Base-by-base conservation (phyloP, 768 basidiomycete species). In the Leccinum rimulosum region DNA sequence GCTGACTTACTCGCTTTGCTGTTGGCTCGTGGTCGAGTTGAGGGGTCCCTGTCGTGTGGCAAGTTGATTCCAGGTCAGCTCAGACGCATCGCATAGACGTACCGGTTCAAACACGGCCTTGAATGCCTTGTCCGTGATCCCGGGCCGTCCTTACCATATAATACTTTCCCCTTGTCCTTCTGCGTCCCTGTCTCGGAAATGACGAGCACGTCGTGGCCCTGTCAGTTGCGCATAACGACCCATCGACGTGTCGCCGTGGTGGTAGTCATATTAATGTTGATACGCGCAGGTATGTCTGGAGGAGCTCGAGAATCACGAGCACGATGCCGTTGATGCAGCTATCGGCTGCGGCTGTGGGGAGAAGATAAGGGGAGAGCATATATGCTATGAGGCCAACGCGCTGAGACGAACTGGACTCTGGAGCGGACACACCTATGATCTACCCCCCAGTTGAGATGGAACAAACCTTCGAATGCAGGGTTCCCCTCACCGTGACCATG, bases 181-280 rank as follows among this genome's bases (percentile, higher is more conserved):
- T 95, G 85, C 2, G 89, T 89, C 19, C 89, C 88, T 0, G 89
- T 89, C 2, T 87, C 88, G 0, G 90, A 89, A 69, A 89, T 84
- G 59, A 96, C 51, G 90, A 93, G 68, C 87, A 91, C 3, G 96
- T 98, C 91, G 98, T 95, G 66, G 98, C 97, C 53, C 22, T 22
- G 22, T 98, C 93, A 4, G 93, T 96, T 36, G 92, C 95, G 72
- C 97, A 98, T 78, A 98, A 98, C 3, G 96, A 97, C 70, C 98
- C 97, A 67, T 99, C 97, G 35, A 98, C 14, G 96, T 96, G 70
- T 98, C 97, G 17, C 97, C 96, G 72, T 99, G 97, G 71, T 98
- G 97, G 53, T 94, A 94, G 74, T 98, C 97, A 98, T 95, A 75
- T 99, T 96, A 73, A 99, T 89, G 71, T 99, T 98, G 31, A 99